A percentile compares a stretch with the other conserved stretches of the same genome.
Conservation (phyloP, 2,329 filamentous ascomycete genomes). For the Hypoxylon sp. region DNA sequence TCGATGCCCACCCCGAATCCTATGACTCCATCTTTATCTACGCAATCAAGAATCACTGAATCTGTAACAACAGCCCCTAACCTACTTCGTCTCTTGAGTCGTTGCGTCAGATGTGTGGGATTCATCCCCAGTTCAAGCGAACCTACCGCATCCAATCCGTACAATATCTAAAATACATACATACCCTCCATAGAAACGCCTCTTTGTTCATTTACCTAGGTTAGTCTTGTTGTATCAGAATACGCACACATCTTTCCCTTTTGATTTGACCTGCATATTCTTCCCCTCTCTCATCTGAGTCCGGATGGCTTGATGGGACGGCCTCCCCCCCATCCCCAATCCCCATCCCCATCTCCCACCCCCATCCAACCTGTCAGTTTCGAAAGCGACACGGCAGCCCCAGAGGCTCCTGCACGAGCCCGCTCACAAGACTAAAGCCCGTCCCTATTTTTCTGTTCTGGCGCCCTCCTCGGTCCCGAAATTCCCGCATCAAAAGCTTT, state of each 20-base stretch:
- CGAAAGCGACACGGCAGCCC: constrained; percentile 40
- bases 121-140: constrained; percentile 2
- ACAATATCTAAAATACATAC: constrained; percentile 8
- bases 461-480: constrained; percentile 48
- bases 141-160: constrained; percentile 3
- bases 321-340: constrained; percentile 21
- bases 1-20: constrained; percentile 12
- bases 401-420: constrained; percentile 34
- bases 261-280: constrained; percentile 40
- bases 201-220: constrained; percentile 12
- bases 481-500: constrained; percentile 44
- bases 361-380: constrained; percentile 11
- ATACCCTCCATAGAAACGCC: neutral
- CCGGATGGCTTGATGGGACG: constrained; percentile 33
- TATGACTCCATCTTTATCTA: constrained; percentile 21
- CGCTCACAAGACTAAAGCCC: constrained; percentile 19
- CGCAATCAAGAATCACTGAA: constrained; percentile 19
- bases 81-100: constrained; percentile 1
- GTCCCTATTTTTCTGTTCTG: constrained; percentile 16
- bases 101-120: constrained; percentile 1
- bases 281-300: constrained; percentile 18
- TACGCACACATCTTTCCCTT: constrained; percentile 33
- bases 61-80: constrained; percentile 29
- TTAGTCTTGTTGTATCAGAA: constrained; percentile 29
- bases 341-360: constrained; percentile 13